Evolutionary conservation across 1,139 yeast species (phyloP).

Genomic region (Yamadazyma mexicana): DNA sequence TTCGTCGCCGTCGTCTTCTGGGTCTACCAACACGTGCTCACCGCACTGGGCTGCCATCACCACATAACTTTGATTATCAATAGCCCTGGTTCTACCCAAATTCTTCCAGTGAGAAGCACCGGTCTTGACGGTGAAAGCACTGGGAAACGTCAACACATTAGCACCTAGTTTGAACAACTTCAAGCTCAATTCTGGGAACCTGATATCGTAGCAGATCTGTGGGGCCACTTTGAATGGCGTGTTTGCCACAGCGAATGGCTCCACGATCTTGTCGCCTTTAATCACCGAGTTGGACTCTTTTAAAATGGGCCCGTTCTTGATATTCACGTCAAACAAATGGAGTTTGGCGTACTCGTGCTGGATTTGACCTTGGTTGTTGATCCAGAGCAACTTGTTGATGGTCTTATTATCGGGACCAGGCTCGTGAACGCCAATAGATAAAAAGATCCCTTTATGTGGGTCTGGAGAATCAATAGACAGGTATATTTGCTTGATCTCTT

Average conservation of each 20-base stretch:
- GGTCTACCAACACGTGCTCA: constrained; percentile 52
- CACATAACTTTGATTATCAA: constrained; percentile 85
- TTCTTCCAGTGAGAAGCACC: constrained; percentile 90
- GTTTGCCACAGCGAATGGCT: constrained; percentile 45
- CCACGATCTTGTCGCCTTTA: constrained; percentile 59
- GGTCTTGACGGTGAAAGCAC: constrained; percentile 89
- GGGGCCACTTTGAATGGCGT: constrained; percentile 60
- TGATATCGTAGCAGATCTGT: constrained; percentile 82
- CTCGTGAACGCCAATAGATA: constrained; percentile 77
- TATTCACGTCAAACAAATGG: constrained; percentile 87
- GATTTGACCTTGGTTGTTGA: constrained; percentile 63
- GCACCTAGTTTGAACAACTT: constrained; percentile 72
- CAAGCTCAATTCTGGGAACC: constrained; percentile 83
- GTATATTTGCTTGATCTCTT: constrained; percentile 35
- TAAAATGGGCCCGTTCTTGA: constrained; percentile 70
- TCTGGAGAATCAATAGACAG: constrained; percentile 5
- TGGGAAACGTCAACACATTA: constrained; percentile 74
- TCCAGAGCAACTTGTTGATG: constrained; percentile 59
- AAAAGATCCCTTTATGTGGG: constrained; percentile 24
- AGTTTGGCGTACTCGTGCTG: constrained; percentile 74
- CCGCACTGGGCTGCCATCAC: constrained; percentile 94
- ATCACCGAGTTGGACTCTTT: constrained; percentile 80
- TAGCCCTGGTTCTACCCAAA: constrained; percentile 78
- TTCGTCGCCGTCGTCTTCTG: constrained; percentile 22
- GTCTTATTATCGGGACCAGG: constrained; percentile 62